phyloP scores from a whole-genome alignment of 169 alveolate genomes.

The Plasmodium chabaudi region DNA sequence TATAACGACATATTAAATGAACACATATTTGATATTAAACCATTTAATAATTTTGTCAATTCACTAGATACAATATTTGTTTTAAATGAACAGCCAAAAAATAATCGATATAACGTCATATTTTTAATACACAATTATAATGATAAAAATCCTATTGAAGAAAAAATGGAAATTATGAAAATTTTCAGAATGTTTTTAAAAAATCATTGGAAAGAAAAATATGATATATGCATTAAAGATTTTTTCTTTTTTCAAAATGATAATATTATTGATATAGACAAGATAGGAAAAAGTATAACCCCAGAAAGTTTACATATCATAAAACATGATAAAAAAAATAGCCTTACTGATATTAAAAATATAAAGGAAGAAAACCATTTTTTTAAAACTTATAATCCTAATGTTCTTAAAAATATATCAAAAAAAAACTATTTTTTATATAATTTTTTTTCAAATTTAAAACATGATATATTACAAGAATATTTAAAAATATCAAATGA shows the following conservation, averaged over 20 bases:
- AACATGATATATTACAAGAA: slow-evolving; percentile 36
- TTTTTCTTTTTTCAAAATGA: slow-evolving; percentile 22
- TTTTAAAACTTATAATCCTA: slow-evolving; percentile 15
- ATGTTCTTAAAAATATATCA: slow-evolving; percentile 16
- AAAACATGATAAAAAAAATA: not conserved
- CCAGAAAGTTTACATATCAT: not conserved
- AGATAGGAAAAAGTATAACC: not conserved
- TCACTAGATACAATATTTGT: slow-evolving; percentile 7
- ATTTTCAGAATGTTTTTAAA: slow-evolving; percentile 19
- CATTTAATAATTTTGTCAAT: slow-evolving; percentile 38
- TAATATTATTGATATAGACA: slow-evolving; percentile 18
- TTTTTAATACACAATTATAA: slow-evolving; percentile 43
- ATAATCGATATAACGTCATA: slow-evolving; percentile 17
- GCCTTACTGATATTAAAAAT: not conserved
- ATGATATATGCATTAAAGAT: slow-evolving; percentile 18
- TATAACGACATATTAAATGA: slow-evolving; percentile 61
- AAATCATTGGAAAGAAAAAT: slow-evolving; percentile 20
- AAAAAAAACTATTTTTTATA: slow-evolving; percentile 48
- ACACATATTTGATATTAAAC: slow-evolving; percentile 34
- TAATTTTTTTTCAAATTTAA: slow-evolving; percentile 55
- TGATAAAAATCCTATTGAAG: slow-evolving; percentile 9
- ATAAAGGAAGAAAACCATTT: slow-evolving; percentile 1
- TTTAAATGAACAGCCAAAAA: not conserved
- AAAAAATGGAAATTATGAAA: slow-evolving; percentile 18
- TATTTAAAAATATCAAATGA: slow-evolving; percentile 31